Percentiles rank a stretch among this genome's conserved stretches.
These are phyloP conservation scores for Hemileia vastatrix DNA, from an alignment of 1,284 basidiomycete species.

Conservation along the genomic window DNA sequence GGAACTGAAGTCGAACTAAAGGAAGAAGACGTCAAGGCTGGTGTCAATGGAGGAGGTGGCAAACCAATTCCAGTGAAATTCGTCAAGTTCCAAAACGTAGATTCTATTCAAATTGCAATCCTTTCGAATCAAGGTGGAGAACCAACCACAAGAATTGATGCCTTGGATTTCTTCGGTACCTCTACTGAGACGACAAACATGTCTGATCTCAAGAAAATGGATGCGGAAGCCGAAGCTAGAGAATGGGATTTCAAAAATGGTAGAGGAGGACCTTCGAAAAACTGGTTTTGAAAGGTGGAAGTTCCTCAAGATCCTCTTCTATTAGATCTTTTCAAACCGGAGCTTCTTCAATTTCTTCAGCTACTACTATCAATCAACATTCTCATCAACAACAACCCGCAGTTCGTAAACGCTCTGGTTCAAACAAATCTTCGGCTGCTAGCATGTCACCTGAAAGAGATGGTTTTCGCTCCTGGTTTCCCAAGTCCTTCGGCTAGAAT, in stretches of 20 bases:
- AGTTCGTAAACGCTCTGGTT: background rate
- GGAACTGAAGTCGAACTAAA: constrained; percentile 47
- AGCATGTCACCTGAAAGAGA: background rate
- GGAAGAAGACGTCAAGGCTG: constrained; percentile 37
- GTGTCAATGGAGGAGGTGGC: constrained; percentile 45
- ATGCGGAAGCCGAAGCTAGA: constrained; percentile 22
- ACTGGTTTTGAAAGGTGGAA: constrained; percentile 30
- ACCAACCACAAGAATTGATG: constrained; percentile 67
- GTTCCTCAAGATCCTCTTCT: background rate
- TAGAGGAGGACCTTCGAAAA: background rate
- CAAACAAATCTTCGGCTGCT: background rate
- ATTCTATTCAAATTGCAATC: constrained; percentile 57
- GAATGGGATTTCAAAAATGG: background rate
- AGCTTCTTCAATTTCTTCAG: background rate
- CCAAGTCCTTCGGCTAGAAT: background rate
- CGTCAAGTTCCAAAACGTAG: constrained; percentile 67
- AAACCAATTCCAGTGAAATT: constrained; percentile 57
- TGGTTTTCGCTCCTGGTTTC: background rate
- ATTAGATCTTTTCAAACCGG: too few species aligned
- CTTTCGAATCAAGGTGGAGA: constrained; percentile 63
- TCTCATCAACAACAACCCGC: background rate
- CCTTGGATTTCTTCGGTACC: constrained; percentile 61
- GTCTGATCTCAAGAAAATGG: too few species aligned
- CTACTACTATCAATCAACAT: background rate
- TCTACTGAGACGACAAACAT: constrained; percentile 54